phyloP scores from a whole-genome alignment of 192 early-diverging fungal species.

The Chytriomyces sp. region DNA sequence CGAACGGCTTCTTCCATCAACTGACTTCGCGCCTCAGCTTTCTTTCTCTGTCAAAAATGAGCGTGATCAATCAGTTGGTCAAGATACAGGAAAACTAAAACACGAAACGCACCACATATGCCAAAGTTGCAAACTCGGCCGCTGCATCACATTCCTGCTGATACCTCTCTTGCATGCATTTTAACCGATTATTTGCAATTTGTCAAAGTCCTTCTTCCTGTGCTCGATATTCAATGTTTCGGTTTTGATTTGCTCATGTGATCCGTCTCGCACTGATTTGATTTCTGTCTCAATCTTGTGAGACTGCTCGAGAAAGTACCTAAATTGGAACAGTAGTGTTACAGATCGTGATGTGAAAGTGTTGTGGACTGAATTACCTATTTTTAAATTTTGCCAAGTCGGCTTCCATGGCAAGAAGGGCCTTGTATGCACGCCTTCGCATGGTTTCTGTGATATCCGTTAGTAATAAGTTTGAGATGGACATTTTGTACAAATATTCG shows the following conservation, averaged over 20 bases:
- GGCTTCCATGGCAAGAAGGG: slow-evolving; percentile 4
- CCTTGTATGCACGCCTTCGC: slow-evolving; percentile 18
- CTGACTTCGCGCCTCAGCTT: slow-evolving; percentile 25
- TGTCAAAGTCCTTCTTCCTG: slow-evolving; percentile 20
- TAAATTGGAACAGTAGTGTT: slow-evolving; percentile 1
- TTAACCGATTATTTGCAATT: slow-evolving; percentile 1
- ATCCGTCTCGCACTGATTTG: slow-evolving; percentile 19
- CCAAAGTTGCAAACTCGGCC: slow-evolving; percentile 20
- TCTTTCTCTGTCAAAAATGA: slow-evolving; percentile 12
- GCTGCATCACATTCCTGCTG: slow-evolving; percentile 12
- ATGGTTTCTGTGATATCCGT: slow-evolving; percentile 47
- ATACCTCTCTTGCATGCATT: slow-evolving; percentile 7
- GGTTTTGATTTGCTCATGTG: slow-evolving; percentile 14
- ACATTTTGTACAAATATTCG: background rate
- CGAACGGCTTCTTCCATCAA: slow-evolving; percentile 29
- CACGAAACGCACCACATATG: slow-evolving; percentile 25
- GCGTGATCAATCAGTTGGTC: background rate
- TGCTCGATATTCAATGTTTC: slow-evolving; percentile 7
- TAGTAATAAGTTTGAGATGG: background rate
- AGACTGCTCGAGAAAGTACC: slow-evolving; percentile 20
- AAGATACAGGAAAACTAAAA: background rate
- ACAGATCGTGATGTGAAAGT: background rate
- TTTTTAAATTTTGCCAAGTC: slow-evolving; percentile 25
- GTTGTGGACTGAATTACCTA: background rate
- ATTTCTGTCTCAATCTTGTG: slow-evolving; percentile 23